These are phyloP conservation scores for Wickerhamomyces queroliae DNA, from an alignment of 805 yeast genomes.

Conservation along the genomic window DNA sequence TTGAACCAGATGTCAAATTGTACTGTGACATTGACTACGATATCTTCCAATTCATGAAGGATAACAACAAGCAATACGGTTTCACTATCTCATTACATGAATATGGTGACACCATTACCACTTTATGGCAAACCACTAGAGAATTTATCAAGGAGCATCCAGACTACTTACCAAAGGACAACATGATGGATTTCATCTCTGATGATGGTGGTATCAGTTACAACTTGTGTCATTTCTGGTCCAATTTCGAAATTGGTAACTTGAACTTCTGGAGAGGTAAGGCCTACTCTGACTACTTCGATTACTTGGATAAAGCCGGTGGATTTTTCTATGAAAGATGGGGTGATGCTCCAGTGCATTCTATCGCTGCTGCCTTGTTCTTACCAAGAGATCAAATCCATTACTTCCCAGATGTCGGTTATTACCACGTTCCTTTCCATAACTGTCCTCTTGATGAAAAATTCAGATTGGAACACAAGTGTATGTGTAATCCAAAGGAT, in stretches of 20 bases:
- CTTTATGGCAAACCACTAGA: constrained; percentile 55
- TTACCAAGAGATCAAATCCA: constrained; percentile 54
- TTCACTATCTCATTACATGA: constrained; percentile 68
- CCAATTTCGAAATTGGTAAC: constrained; percentile 72
- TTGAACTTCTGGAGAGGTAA: constrained; percentile 62
- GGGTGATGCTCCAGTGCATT: constrained; percentile 92
- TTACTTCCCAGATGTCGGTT: constrained; percentile 73
- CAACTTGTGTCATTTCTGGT: constrained; percentile 81
- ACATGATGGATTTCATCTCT: constrained; percentile 58
- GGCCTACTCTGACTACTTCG: constrained; percentile 57
- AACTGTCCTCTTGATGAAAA: constrained; percentile 70
- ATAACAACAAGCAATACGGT: constrained; percentile 54
- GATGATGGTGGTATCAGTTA: constrained; percentile 62
- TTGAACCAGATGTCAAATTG: constrained; percentile 62
- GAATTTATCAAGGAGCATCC: constrained; percentile 42
- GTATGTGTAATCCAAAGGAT: constrained; percentile 67
- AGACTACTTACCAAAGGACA: constrained; percentile 35
- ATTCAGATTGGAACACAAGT: constrained; percentile 54
- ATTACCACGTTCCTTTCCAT: constrained; percentile 72
- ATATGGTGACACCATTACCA: constrained; percentile 54
- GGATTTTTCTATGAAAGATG: constrained; percentile 86
- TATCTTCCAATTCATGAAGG: constrained; percentile 56
- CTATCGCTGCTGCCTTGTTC: constrained; percentile 66
- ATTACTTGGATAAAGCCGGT: constrained; percentile 59
- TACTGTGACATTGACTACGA: constrained; percentile 63